Base-by-base conservation (phyloP, 2,329 filamentous ascomycete genomes). In the Ascochyta viciae-villosae region DNA sequence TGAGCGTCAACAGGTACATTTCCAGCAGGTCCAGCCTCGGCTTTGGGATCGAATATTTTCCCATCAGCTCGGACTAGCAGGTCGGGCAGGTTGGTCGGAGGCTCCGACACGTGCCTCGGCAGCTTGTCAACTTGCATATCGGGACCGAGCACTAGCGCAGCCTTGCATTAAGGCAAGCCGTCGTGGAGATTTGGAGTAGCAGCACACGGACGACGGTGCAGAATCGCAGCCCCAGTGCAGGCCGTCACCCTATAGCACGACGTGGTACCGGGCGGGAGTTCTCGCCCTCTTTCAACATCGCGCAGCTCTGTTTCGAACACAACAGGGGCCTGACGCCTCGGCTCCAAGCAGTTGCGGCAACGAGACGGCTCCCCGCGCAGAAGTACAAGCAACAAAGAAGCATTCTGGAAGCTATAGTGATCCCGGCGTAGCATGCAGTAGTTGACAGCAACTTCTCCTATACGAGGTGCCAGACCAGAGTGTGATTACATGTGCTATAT, bases 401-500 rank as follows among this genome's bases (percentile, higher is more conserved):
- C 8, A 29, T 15, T 23, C 8, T n/a, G 4, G 16, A 45, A 50
- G 35, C 16, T 8, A 16, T 26, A 8, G 10, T 2, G 15, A 22
- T 16, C 29, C 19, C 7, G 13, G 10, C 12, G 35, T 2, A n/a
- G 6, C 35, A 42, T 38, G 37, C 38, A 41, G 47, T 6, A 42
- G 39, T 27, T 43, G 26, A 56, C 38, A 27, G 38, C 44, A 15
- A 33, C 12, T 24, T 43, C 4, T 38, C 6, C 3, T 27, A 56
- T 56, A 56, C 53, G 53, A 51, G 43, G 38, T 42, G 42, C 33
- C 12, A 15, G 22, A 33, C 6, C 31, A 15, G 9, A 27, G 37
- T 34, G 53, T 56, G 42, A 51, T 56, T 51, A 38, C 29, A 26
- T 12, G 43, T 43, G 42, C 53, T 56, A 56, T 43, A 47, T 47